phyloP scores from a whole-genome alignment of 1,139 yeast genomes.

The Yamadazyma trypodendri region DNA sequence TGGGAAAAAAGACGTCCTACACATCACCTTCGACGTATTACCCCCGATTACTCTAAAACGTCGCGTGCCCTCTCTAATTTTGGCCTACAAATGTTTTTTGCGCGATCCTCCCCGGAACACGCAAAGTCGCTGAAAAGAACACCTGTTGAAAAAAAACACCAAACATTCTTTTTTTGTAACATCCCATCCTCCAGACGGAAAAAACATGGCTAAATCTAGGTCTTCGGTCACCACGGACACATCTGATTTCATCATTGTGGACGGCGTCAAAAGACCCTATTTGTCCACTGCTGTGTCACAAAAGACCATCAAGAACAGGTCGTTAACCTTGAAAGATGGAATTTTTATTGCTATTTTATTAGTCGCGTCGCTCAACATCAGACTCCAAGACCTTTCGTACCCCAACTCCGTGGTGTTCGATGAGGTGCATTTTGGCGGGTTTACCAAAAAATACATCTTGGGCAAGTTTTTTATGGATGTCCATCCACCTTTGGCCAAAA shows the following conservation, averaged over 20 bases:
- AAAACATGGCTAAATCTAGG: conserved; percentile 5
- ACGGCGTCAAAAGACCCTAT: conserved; percentile 13
- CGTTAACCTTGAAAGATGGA: conserved; percentile 22
- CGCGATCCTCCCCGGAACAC: too few relatives aligned
- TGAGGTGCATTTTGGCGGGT: conserved; percentile 63
- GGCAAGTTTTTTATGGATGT: conserved; percentile 86
- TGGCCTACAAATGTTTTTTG: too few relatives aligned
- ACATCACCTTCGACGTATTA: too few relatives aligned
- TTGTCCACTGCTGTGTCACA: conserved; percentile 8
- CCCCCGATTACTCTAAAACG: too few relatives aligned
- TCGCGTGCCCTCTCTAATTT: too few relatives aligned
- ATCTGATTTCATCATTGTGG: conserved; percentile 3
- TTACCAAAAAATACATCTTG: conserved; percentile 69
- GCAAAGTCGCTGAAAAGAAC: conserved; percentile 1
- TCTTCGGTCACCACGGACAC: conserved; percentile 5
- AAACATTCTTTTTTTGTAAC: background rate
- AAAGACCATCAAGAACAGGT: conserved; percentile 6
- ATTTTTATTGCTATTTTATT: conserved; percentile 46
- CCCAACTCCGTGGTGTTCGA: conserved; percentile 39
- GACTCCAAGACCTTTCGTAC: conserved; percentile 24
- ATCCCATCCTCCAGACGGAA: background rate
- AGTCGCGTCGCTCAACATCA: conserved; percentile 52
- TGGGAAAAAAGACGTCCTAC: too few relatives aligned
- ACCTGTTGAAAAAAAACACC: conserved; percentile 1
- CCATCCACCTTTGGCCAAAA: conserved; percentile 91